Evolutionary conservation across 2,329 filamentous ascomycete genomes (phyloP), one percentile per base, ranked within the genome.

Genomic region (Nigrospora oryzae): DNA sequence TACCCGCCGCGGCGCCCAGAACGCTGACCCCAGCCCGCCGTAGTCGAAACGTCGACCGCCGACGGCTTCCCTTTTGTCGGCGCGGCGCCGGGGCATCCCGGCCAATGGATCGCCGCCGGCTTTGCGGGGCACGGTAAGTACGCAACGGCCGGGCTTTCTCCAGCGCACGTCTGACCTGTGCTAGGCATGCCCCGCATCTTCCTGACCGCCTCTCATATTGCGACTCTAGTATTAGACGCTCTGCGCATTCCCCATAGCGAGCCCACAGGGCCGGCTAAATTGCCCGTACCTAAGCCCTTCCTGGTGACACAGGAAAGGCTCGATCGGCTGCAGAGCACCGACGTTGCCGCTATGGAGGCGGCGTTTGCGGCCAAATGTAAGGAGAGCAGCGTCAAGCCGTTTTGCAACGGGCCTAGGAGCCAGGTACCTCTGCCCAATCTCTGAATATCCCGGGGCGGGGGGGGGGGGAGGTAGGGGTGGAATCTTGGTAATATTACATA

Each of bases 161-260:
- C 2, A 8, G 6, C 2, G n/a, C 1, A 34, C 31, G 13, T 33
- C 23, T 43, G 34, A 43, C 12, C 38, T 5, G 10, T n/a, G 4
- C 14, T 23, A 43, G 42, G 58, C 19, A 62, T 62, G 59, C 58
- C 59, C 17, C 56, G 59, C 2, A 59, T 61, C 38, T 47, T 63
- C 1, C 52, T 60, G 19, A 56, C 57, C 1, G 51, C 56, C 1
- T 57, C 60, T 1, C 52, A 60, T 30, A 52, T 62, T 14, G 49
- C 50, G 4, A 56, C 55, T 6, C 46, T 54, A 5, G 43, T 62
- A 3, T 40, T 62, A 10, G 42, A 52, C 6, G 51, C 49, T 5
- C 42, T 62, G 12, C 41, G 47, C 11, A 19, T 53, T 35, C 44
- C 54, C 11, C 47, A 54, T 40, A 52, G 38, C 5, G 36, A 51